Conservation (phyloP, 2,329 filamentous ascomycete species). For the Penicillium freii region DNA sequence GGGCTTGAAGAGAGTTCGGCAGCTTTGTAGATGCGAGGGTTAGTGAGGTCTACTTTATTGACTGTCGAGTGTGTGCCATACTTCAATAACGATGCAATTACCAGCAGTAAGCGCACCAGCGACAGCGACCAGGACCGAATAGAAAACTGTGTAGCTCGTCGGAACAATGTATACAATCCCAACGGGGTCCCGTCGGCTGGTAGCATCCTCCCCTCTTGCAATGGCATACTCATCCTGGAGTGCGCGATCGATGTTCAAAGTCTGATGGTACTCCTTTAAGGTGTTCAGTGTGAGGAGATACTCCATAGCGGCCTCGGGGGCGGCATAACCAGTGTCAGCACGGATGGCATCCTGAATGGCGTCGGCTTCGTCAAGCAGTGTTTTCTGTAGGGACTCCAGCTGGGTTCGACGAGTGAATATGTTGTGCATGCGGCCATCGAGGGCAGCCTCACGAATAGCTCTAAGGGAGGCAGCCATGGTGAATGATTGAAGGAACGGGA, state of each 20-base stretch:
- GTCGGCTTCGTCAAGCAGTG: conserved; percentile 29
- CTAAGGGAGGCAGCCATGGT: not conserved
- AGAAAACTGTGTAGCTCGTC: conserved; percentile 50
- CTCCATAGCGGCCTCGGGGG: conserved; percentile 35
- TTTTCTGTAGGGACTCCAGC: conserved; percentile 38
- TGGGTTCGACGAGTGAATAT: conserved; percentile 42
- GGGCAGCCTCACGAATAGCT: not conserved
- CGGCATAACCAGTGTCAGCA: conserved; percentile 29
- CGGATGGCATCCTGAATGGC: conserved; percentile 34
- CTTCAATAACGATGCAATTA: conserved; percentile 53
- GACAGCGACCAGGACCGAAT: conserved; percentile 45
- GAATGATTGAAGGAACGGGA: not conserved
- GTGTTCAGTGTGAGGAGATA: conserved; percentile 28
- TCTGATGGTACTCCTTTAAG: conserved; percentile 26
- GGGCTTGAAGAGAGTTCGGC: not conserved
- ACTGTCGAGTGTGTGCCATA: conserved; percentile 18
- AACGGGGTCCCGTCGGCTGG: conserved; percentile 9
- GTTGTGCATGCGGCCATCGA: conserved; percentile 42
- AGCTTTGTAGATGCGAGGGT: not conserved
- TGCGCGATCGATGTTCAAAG: conserved; percentile 19
- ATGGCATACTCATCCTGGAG: conserved; percentile 27
- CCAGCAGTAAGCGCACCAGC: conserved; percentile 51
- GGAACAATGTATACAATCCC: conserved; percentile 50
- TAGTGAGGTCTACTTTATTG: not conserved
- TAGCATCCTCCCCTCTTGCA: conserved; percentile 22